Base-by-base conservation (phyloP, 441 rosid genomes). In the Lepidium campestre region DNA sequence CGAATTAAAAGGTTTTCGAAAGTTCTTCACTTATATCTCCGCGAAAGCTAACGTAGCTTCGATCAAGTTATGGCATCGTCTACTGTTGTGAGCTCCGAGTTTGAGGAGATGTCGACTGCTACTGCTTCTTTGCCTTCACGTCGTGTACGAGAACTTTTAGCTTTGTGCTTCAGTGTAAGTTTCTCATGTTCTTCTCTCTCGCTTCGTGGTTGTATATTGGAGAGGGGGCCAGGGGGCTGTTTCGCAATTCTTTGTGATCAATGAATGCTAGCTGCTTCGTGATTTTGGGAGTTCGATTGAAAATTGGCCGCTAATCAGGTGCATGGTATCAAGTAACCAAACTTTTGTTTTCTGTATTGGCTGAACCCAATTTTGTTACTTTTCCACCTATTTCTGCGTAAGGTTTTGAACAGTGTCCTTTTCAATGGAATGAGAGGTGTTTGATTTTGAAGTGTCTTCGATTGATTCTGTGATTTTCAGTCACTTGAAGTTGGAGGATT, bases 121-220 rank as follows among this genome's bases (percentile, higher is more conserved):
- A 34, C 68, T 56, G 54, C 9, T 34, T 69, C 81, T 34, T 69
- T 80, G 12, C 67, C 54, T 41, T 12, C 59, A 46, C 73, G 22
- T 40, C 83, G 79, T 47, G 82, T 89, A 36, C 85, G 45, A 47
- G 72, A 85, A 22, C 40, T 47, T 60, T 73, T 91, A 57, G 62
- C 76, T 37, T 79, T 79, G 55, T 78, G 79, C 74, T 75, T 79
- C 72, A 69, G 66, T 67, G 95, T 85, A 75, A 76, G 73, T 25
- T 32, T 62, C 60, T 48, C 62, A 36, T 35, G 42, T 42, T 62
- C 75, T 7, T 10, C 35, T 20, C 65, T 29, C 13, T 62, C 0
- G 22, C 20, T n/a, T 14, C 31, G 12, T 12, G 27, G 8, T 37
- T 52, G 11, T 55, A 35, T 56, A 12, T 29, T 29, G 34, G 34